Conservation (phyloP, 768 basidiomycete genomes). For the Amanita phalloides region DNA sequence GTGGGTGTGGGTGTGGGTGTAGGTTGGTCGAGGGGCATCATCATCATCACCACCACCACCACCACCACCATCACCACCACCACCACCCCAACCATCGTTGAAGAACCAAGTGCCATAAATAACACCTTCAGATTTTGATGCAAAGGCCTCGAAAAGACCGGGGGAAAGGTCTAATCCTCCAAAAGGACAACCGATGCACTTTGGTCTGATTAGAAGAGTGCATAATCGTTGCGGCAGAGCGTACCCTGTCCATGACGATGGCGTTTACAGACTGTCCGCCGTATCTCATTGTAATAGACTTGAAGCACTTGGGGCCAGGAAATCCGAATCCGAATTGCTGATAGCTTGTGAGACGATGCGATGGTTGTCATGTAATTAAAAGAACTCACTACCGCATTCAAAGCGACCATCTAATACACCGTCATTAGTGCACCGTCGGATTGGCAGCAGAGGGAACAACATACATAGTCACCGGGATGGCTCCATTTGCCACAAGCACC, state of each 20-base stretch:
- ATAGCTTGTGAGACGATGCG: background rate
- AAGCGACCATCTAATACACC: slow-evolving; percentile 36
- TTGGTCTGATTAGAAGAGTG: background rate
- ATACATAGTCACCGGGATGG: slow-evolving; percentile 30
- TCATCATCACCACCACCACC: background rate
- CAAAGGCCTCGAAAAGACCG: slow-evolving; percentile 60
- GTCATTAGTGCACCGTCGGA: slow-evolving; percentile 1
- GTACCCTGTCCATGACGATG: slow-evolving; percentile 51
- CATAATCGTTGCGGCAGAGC: background rate
- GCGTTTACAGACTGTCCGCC: slow-evolving; percentile 51
- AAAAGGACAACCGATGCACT: slow-evolving; percentile 60
- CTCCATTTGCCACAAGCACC: slow-evolving; percentile 45
- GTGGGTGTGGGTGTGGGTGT: background rate
- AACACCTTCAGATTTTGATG: slow-evolving; percentile 33
- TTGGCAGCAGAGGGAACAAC: slow-evolving; percentile 9
- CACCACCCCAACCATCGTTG: slow-evolving; percentile 25
- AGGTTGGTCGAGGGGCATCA: background rate
- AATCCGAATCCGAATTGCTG: slow-evolving; percentile 48
- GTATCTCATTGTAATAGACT: slow-evolving; percentile 48
- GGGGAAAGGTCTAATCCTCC: slow-evolving; percentile 59
- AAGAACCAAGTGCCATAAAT: slow-evolving; percentile 54
- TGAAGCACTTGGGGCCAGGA: slow-evolving; percentile 56
- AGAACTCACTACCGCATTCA: slow-evolving; percentile 29
- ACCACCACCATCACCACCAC: slow-evolving; percentile 6
- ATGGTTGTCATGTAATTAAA: background rate